Percentiles rank a stretch among this genome's conserved stretches.
These are phyloP conservation scores for Murraya koenigii DNA, from an alignment of 345 rosid species.

Conservation along the genomic window DNA sequence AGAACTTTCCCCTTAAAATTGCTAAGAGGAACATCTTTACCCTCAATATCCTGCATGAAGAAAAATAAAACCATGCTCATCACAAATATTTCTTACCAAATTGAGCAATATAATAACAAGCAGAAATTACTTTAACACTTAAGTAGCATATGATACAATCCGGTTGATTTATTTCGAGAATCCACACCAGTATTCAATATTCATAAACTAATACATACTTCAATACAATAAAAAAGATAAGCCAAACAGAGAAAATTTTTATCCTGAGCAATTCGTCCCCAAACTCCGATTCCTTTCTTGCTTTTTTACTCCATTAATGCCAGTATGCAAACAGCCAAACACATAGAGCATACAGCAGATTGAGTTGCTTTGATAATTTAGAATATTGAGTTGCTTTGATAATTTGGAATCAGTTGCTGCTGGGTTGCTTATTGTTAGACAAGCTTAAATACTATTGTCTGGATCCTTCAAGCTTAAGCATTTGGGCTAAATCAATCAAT, in stretches of 20 bases:
- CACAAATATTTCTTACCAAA: background rate
- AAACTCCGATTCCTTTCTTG: background rate
- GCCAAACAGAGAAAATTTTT: background rate
- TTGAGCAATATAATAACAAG: background rate
- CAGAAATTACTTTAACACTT: background rate
- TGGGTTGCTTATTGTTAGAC: no score
- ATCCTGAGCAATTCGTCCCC: background rate
- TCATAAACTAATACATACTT: background rate
- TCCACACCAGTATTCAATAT: background rate
- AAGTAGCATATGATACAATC: background rate
- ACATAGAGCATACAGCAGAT: background rate
- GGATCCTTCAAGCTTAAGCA: no score
- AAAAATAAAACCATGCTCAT: background rate
- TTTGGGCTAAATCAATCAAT: no score
- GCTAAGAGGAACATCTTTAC: conserved; percentile 71
- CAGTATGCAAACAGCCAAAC: background rate
- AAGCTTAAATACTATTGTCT: no score
- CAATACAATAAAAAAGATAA: background rate
- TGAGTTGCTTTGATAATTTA: background rate
- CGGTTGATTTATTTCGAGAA: background rate
- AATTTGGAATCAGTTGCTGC: background rate
- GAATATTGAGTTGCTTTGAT: background rate
- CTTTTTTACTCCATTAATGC: no score
- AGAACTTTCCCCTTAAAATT: conserved; percentile 82
- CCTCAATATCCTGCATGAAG: conserved; percentile 73